These are phyloP conservation scores for Yamadazyma epiphylla DNA, from an alignment of 1,139 yeast genomes.

Conservation along the genomic window DNA sequence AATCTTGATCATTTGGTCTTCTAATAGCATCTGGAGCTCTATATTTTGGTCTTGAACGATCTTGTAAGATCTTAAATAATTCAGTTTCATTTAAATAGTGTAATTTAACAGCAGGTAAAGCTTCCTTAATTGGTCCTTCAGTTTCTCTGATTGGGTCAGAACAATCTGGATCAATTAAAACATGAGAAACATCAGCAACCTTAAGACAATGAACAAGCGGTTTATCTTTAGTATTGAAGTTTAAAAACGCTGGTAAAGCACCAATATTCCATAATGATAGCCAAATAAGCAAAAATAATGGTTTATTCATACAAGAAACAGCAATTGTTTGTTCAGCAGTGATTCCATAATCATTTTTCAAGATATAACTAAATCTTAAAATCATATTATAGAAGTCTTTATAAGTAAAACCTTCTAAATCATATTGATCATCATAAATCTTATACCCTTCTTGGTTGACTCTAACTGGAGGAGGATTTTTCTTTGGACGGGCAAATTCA, in stretches of 20 bases:
- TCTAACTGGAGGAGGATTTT: constrained; percentile 25
- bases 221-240: constrained; percentile 71
- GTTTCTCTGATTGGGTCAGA: constrained; percentile 52
- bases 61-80: constrained; percentile 37
- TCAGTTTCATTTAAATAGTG: constrained; percentile 55
- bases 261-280: constrained; percentile 89
- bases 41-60: constrained; percentile 47
- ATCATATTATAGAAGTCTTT: constrained; percentile 62
- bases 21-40: constrained; percentile 56
- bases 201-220: constrained; percentile 80
- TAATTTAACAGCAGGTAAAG: constrained; percentile 39
- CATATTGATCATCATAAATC: constrained; percentile 51
- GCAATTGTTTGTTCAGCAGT: constrained; percentile 70
- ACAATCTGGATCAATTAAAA: constrained; percentile 76
- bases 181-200: constrained; percentile 59
- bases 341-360: constrained; percentile 62
- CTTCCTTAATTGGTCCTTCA: constrained; percentile 41
- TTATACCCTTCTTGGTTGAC: constrained; percentile 30
- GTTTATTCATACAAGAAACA: constrained; percentile 76
- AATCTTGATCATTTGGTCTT: constrained; percentile 53
- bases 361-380: constrained; percentile 60
- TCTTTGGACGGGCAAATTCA: constrained; percentile 57
- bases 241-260: constrained; percentile 82
- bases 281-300: constrained; percentile 77
- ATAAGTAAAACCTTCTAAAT: constrained; percentile 64